phyloP scores from a whole-genome alignment of 2,329 filamentous ascomycete species.

The Fusarium lateritium region DNA sequence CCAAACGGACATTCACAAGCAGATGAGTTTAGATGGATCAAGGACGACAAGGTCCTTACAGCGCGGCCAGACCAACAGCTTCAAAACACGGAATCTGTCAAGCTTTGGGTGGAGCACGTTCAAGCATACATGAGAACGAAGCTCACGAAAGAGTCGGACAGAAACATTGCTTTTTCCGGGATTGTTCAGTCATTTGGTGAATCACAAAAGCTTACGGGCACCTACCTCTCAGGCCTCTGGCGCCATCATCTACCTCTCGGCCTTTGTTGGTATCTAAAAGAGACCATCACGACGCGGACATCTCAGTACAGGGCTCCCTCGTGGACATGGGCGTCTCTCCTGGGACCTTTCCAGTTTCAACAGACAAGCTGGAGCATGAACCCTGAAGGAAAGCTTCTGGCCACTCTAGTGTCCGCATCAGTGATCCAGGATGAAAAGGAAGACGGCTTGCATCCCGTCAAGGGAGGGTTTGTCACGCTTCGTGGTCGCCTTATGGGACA shows the following conservation, averaged over 20 bases:
- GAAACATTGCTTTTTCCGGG: neutral
- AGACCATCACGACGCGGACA: no score
- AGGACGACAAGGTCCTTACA: neutral
- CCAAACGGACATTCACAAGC: neutral
- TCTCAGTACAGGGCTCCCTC: neutral
- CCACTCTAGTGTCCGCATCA: no score
- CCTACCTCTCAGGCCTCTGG: neutral
- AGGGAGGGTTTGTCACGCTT: no score
- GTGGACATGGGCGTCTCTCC: neutral
- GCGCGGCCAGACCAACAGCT: no score
- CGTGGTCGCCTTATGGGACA: no score
- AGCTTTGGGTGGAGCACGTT: neutral
- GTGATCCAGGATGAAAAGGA: no score
- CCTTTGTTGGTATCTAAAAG: neutral
- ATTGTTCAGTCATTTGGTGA: neutral
- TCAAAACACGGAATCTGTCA: neutral
- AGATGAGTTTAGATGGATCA: neutral
- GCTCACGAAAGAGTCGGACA: neutral
- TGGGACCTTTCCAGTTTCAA: neutral
- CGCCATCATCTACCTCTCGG: neutral
- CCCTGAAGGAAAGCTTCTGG: no score
- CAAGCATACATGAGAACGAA: neutral
- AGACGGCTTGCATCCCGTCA: no score
- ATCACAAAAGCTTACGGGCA: neutral
- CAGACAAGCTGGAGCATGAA: no score